A percentile compares a stretch with the other conserved stretches of the same genome.
phyloP scores from a whole-genome alignment of 2,329 filamentous ascomycete genomes.

The Fusarium transvaalense region DNA sequence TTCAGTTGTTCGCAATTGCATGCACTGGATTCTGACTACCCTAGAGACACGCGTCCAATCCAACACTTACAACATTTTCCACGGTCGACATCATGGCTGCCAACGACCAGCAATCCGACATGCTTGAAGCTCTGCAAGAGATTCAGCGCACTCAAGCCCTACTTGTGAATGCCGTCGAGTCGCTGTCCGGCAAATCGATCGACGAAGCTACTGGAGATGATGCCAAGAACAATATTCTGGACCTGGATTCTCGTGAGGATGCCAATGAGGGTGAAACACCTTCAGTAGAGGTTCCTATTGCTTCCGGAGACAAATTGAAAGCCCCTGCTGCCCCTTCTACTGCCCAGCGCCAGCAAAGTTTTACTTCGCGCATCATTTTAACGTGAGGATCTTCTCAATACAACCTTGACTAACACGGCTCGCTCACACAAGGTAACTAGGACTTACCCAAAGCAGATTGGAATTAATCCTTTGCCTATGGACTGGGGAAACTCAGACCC shows the following conservation, averaged over 20 bases:
- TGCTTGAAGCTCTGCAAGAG: conserved; percentile 53
- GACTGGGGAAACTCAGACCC: conserved; percentile 88
- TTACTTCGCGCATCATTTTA: conserved; percentile 68
- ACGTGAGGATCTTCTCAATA: conserved; percentile 57
- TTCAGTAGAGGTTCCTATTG: conserved; percentile 26
- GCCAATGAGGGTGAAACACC: conserved; percentile 15
- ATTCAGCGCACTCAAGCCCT: conserved; percentile 59
- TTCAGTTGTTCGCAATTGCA: conserved; percentile 1
- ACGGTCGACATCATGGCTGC: conserved; percentile 43
- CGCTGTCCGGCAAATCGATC: conserved; percentile 52
- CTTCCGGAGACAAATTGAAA: conserved; percentile 39
- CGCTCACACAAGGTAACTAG: conserved; percentile 51
- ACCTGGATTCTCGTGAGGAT: conserved; percentile 27
- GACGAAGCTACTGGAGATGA: conserved; percentile 23
- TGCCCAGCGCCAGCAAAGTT: conserved; percentile 59
- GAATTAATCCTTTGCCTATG: conserved; percentile 90
- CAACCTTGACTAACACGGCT: conserved; percentile 6
- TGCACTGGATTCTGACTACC: conserved; percentile 14
- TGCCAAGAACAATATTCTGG: conserved; percentile 22
- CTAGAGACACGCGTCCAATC: conserved; percentile 19
- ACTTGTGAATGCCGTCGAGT: conserved; percentile 57
- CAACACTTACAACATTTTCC: conserved; percentile 3
- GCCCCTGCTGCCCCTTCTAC: conserved; percentile 45
- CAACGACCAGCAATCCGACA: conserved; percentile 37
- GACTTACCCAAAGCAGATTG: conserved; percentile 93